Evolutionary conservation across 2,329 filamentous ascomycete species (phyloP).

Genomic region (Daldinia sp.): DNA sequence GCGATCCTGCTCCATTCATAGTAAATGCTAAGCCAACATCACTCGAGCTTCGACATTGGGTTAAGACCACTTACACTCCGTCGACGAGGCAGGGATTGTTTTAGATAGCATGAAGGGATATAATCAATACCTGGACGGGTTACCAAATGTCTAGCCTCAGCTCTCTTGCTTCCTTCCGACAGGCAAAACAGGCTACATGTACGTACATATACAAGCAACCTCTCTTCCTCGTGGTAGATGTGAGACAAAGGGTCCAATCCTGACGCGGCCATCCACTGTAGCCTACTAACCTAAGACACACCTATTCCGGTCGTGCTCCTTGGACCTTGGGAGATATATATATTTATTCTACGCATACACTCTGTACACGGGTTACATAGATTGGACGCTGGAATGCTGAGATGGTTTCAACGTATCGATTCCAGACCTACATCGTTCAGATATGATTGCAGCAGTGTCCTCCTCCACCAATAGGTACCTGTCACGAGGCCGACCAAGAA

Average conservation of each 20-base stretch:
- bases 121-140: not conserved
- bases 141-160: slow-evolving; percentile 18
- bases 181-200: slow-evolving; percentile 1
- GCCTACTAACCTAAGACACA: not conserved
- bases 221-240: not conserved
- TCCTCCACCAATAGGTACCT: too few species aligned
- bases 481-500: too few species aligned
- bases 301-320: not conserved
- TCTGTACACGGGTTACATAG: too few species aligned
- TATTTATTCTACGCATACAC: too few species aligned
- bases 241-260: not conserved
- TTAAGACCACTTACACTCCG: not conserved
- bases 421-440: too few species aligned
- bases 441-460: too few species aligned
- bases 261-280: not conserved
- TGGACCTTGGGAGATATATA: too few species aligned
- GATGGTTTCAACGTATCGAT: too few species aligned
- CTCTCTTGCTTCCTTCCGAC: slow-evolving; percentile 6
- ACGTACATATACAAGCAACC: not conserved
- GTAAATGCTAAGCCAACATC: slow-evolving; percentile 9
- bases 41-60: not conserved
- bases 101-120: not conserved
- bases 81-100: too few species aligned
- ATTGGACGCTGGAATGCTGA: too few species aligned
- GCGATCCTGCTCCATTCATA: not conserved